These are phyloP conservation scores for Phytophthora cactorum DNA, from an alignment of 352 stramenopile genomes.

Conservation along the genomic window DNA sequence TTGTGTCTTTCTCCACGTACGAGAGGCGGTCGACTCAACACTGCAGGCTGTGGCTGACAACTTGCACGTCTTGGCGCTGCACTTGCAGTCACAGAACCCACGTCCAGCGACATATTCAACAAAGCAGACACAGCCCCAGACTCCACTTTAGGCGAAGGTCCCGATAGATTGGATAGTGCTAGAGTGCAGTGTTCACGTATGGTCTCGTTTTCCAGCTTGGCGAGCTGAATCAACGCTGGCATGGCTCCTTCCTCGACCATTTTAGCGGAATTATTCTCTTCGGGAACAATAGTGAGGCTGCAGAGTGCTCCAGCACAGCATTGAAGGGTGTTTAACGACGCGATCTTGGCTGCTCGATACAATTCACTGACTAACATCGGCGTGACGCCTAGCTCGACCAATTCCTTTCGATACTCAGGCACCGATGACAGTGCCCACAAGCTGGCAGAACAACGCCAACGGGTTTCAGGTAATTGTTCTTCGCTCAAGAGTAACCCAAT, in stretches of 20 bases:
- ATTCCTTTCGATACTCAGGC: slow-evolving; percentile 40
- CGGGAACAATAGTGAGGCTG: slow-evolving; percentile 60
- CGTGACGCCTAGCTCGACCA: slow-evolving; percentile 61
- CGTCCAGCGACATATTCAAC: slow-evolving; percentile 55
- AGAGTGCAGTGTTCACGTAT: slow-evolving; percentile 75
- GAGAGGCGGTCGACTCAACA: slow-evolving; percentile 46
- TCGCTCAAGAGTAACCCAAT: slow-evolving; percentile 48
- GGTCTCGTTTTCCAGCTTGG: slow-evolving; percentile 61
- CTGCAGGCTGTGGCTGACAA: slow-evolving; percentile 9
- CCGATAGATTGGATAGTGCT: slow-evolving; percentile 74
- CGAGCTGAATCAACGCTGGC: slow-evolving; percentile 67
- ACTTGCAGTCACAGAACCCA: background rate
- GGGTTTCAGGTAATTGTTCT: slow-evolving; percentile 52
- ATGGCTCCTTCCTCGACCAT: slow-evolving; percentile 77
- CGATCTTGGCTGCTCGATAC: slow-evolving; percentile 25
- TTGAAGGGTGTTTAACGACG: slow-evolving; percentile 45
- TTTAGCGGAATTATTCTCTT: slow-evolving; percentile 41
- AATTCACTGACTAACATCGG: slow-evolving; percentile 56
- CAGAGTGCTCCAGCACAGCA: slow-evolving; percentile 68
- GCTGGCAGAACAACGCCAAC: slow-evolving; percentile 66
- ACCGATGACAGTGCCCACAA: slow-evolving; percentile 63
- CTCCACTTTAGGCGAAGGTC: slow-evolving; percentile 72
- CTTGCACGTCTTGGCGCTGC: slow-evolving; percentile 13
- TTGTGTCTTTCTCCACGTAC: slow-evolving; percentile 59
- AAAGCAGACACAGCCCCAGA: slow-evolving; percentile 67